Evolutionary conservation across 805 yeast species (phyloP), one percentile per base, ranked within the genome.

Genomic region (Yamadazyma ubonensis): DNA sequence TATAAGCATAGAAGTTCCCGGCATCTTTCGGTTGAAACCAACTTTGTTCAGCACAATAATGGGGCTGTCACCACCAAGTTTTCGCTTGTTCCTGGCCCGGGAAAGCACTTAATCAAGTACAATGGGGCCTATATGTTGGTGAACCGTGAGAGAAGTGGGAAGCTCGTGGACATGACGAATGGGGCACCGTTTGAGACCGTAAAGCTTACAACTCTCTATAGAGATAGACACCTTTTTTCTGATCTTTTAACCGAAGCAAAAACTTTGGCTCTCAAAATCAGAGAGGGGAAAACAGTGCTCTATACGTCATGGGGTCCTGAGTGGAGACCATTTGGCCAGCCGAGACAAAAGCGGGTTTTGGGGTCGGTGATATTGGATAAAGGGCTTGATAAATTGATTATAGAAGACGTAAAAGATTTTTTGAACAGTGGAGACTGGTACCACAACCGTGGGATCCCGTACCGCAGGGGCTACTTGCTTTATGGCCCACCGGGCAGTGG

Each of bases 401-500:
- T 86, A 3, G 51, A 54, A 1, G 99, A 93, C 56, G 89, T 93
- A 2, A 61, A 70, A 37, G 96, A 88, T 57, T 93, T 93, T 57
- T 66, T 93, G 58, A 53, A 58, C 10, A 79, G 87, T 46, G 91
- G 96, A 0, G 74, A 79, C 44, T 93, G 99, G 99, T 93, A 93
- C 59, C 84, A 86, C 46, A 86, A 87, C 44, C 71, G 99, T 44
- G 99, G 99, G n/a, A 93, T 93, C 38, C 99, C 99, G 0, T 93
- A 93, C 58, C 75, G 99, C 59, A 73, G 99, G 52, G 99, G 99
- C 0, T 93, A 93, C 55, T 69, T 93, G 36, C 67, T 93, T 20
- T 91, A 86, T 61, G 99, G 99, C 0, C 99, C 99, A 0, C 99
- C 99, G 2, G 99, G 99, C 1, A 81, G 91, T 49, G 99, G 99